Conservation (phyloP, 2,329 filamentous ascomycete species). For the Fusarium scirpi region DNA sequence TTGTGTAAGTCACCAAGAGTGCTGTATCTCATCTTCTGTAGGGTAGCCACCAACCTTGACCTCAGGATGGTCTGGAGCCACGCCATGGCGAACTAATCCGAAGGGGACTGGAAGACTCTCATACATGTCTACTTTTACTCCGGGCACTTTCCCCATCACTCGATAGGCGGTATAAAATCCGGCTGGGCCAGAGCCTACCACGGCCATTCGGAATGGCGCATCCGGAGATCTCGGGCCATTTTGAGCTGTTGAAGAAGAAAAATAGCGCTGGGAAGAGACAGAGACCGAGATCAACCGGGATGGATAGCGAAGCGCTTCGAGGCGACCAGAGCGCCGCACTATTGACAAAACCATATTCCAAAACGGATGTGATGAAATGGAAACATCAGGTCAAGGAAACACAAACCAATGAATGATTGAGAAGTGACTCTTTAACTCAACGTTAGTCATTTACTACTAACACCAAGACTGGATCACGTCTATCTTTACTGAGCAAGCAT, state of each 20-base stretch:
- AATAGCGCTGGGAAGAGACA: neutral
- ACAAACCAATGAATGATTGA: constrained; percentile 11
- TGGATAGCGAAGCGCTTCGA: neutral
- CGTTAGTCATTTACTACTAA: neutral
- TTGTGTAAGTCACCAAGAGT: constrained; percentile 13
- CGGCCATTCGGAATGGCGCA: constrained; percentile 79
- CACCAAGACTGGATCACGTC: neutral
- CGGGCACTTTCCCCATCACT: constrained; percentile 79
- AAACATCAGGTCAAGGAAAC: constrained; percentile 2
- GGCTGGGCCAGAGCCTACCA: constrained; percentile 93
- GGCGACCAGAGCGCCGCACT: constrained; percentile 14
- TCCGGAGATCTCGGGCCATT: constrained; percentile 47
- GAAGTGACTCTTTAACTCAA: constrained; percentile 27
- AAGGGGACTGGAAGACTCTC: constrained; percentile 93
- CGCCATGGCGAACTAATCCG: constrained; percentile 91
- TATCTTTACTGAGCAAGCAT: neutral
- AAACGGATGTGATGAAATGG: neutral
- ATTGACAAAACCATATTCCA: constrained; percentile 26
- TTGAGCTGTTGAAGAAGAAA: constrained; percentile 19
- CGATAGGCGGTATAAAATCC: constrained; percentile 95
- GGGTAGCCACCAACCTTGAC: constrained; percentile 76
- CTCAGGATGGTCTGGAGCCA: constrained; percentile 98
- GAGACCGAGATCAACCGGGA: neutral
- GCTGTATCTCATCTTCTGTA: neutral
- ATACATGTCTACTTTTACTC: constrained; percentile 91